Evolutionary conservation across 176 grass and related monocot genomes (phyloP).

Genomic region (Zoysia pacifica): DNA sequence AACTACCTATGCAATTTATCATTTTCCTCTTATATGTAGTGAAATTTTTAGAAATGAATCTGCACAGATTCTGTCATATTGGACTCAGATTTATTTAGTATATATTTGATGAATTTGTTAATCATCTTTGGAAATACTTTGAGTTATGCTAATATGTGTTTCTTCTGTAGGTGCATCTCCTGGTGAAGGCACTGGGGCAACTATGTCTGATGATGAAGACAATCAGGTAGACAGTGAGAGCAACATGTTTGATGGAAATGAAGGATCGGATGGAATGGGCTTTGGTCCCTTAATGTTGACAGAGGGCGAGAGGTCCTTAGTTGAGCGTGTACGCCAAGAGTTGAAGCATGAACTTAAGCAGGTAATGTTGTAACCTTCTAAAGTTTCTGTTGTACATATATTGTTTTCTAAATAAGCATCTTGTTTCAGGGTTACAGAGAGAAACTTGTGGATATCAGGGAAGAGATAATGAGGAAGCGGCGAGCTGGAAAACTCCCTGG

Average conservation of each 20-base stretch:
- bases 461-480: constrained; percentile 93
- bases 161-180: constrained; percentile 75
- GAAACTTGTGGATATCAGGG: constrained; percentile 92
- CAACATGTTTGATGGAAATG: constrained; percentile 74
- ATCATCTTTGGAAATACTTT: background rate
- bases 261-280: constrained; percentile 82
- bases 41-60: background rate
- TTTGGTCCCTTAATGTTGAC: constrained; percentile 87
- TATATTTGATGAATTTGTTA: background rate
- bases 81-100: background rate
- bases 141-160: constrained; percentile 6
- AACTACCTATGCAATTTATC: background rate
- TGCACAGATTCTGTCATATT: background rate
- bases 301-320: constrained; percentile 93
- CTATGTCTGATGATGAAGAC: constrained; percentile 99
- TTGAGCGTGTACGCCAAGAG: constrained; percentile 87
- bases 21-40: background rate
- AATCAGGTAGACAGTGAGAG: constrained; percentile 83
- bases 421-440: constrained; percentile 84
- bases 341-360: constrained; percentile 95
- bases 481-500: constrained; percentile 97
- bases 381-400: background rate
- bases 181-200: constrained; percentile 91
- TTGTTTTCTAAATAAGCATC: constrained; percentile 19
- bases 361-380: constrained; percentile 37